These are phyloP conservation scores for Russula abietina DNA, from an alignment of 768 basidiomycete species.

Conservation along the genomic window DNA sequence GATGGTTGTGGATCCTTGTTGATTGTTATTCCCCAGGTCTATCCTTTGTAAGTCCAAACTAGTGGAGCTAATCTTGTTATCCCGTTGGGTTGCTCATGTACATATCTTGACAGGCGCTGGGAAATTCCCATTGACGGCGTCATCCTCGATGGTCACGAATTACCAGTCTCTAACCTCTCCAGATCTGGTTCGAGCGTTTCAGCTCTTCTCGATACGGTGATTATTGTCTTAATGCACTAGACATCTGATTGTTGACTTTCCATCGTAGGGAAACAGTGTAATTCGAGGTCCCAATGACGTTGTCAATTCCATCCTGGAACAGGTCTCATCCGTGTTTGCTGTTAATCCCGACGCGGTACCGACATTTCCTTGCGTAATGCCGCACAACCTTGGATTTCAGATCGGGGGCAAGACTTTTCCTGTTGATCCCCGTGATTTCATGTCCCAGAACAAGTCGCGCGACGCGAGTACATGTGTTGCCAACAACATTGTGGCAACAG, in stretches of 20 bases:
- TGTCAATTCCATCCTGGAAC: slow-evolving; percentile 13
- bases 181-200: slow-evolving; percentile 33
- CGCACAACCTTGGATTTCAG: slow-evolving; percentile 21
- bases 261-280: slow-evolving; percentile 61
- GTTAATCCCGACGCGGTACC: slow-evolving; percentile 5
- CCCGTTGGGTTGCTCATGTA: not conserved
- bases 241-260: not conserved
- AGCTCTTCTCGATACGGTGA: slow-evolving; percentile 68
- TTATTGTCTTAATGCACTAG: not conserved
- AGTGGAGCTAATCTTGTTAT: not conserved
- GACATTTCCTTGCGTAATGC: slow-evolving; percentile 19
- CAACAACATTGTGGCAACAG: slow-evolving; percentile 16
- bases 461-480: slow-evolving; percentile 20
- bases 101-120: slow-evolving; percentile 38
- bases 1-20: not conserved
- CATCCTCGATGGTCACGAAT: slow-evolving; percentile 55
- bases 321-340: slow-evolving; percentile 18
- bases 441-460: slow-evolving; percentile 35
- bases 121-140: slow-evolving; percentile 67
- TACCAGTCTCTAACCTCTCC: slow-evolving; percentile 48
- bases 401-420: slow-evolving; percentile 46
- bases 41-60: slow-evolving; percentile 16
- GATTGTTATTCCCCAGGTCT: slow-evolving; percentile 26
- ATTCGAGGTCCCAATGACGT: slow-evolving; percentile 53
- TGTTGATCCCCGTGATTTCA: slow-evolving; percentile 75